Percentiles rank a stretch among this genome's conserved stretches.
Evolutionary conservation across 805 yeast species (phyloP).

Genomic region (Saturnispora serradocipensis): DNA sequence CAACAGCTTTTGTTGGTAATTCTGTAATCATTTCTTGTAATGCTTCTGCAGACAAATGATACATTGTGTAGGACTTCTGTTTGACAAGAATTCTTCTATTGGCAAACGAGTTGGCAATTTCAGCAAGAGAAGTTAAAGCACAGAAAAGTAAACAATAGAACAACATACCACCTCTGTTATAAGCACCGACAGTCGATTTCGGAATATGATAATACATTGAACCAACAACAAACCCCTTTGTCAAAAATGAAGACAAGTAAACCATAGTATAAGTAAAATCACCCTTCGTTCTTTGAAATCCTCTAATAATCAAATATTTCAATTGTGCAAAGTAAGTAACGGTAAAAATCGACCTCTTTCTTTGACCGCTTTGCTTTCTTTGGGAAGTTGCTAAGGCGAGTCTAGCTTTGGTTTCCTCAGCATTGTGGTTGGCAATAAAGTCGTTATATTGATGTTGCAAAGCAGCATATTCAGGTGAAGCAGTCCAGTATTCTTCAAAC

Average conservation of each 20-base stretch:
- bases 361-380: conserved; percentile 30
- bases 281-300: conserved; percentile 50
- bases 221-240: conserved; percentile 52
- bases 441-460: conserved; percentile 32
- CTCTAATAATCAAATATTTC: conserved; percentile 44
- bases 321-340: conserved; percentile 42
- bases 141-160: conserved; percentile 53
- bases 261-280: conserved; percentile 49
- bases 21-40: conserved; percentile 52
- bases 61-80: conserved; percentile 55
- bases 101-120: conserved; percentile 50
- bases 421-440: conserved; percentile 29
- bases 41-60: conserved; percentile 57
- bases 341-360: conserved; percentile 28
- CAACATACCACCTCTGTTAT: conserved; percentile 52
- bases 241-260: conserved; percentile 43
- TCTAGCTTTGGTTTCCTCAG: conserved; percentile 32
- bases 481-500: conserved; percentile 50
- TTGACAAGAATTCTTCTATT: conserved; percentile 55
- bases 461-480: conserved; percentile 43
- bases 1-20: conserved; percentile 46
- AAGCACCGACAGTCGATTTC: conserved; percentile 45
- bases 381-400: conserved; percentile 32
- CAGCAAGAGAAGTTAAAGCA: conserved; percentile 55
- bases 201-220: conserved; percentile 49